These are phyloP conservation scores for Wickerhamiella occidentalis DNA, from an alignment of 805 yeast genomes.

Conservation along the genomic window DNA sequence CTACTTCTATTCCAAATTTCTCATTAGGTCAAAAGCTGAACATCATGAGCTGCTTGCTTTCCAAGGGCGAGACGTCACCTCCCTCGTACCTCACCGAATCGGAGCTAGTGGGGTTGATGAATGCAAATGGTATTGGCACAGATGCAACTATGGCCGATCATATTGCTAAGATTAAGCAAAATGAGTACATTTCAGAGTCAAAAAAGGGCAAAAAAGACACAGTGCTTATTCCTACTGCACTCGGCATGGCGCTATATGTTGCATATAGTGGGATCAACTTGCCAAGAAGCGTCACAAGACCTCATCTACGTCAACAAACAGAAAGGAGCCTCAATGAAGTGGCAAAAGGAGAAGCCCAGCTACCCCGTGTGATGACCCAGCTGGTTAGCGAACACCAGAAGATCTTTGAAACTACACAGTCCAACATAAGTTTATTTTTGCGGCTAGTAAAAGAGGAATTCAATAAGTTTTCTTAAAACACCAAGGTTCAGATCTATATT, in stretches of 20 bases:
- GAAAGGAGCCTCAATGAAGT: conserved; percentile 57
- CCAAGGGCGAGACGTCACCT: conserved; percentile 65
- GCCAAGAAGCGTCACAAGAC: conserved; percentile 72
- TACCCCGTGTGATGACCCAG: conserved; percentile 23
- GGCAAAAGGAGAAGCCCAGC: conserved; percentile 48
- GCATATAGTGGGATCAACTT: conserved; percentile 75
- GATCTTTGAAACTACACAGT: conserved; percentile 13
- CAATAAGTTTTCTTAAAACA: background rate
- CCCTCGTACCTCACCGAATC: conserved; percentile 83
- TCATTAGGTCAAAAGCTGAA: conserved; percentile 43
- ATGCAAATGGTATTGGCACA: conserved; percentile 93
- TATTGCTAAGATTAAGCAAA: conserved; percentile 58
- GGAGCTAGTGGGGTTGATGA: conserved; percentile 87
- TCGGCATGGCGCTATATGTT: conserved; percentile 79
- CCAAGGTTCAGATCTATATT: no score
- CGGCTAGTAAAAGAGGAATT: background rate
- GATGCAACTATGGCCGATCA: conserved; percentile 99
- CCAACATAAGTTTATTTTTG: background rate
- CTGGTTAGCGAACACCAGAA: conserved; percentile 18
- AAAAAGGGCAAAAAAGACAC: conserved; percentile 5
- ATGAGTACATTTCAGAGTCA: conserved; percentile 51
- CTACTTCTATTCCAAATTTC: conserved; percentile 50
- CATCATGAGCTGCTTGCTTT: conserved; percentile 46
- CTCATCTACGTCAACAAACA: conserved; percentile 66
- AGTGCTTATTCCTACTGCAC: conserved; percentile 55